A percentile compares a stretch with the other conserved stretches of the same genome.
phyloP scores from a whole-genome alignment of 192 early-diverging fungal species.

The Chytriomyces confervae region DNA sequence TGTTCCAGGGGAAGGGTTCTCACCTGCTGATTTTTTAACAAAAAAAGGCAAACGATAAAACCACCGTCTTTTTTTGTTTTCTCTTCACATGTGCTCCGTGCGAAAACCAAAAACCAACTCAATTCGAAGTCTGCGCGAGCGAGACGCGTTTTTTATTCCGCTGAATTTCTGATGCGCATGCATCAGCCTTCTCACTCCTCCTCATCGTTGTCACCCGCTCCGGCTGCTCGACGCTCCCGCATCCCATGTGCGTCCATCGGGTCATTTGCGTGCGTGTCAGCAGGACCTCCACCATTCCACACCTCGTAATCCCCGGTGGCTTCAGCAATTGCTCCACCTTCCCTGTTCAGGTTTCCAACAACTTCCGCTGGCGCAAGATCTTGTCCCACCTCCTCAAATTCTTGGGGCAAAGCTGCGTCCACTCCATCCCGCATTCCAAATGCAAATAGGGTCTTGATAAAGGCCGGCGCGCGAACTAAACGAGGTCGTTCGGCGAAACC shows the following conservation, averaged over 20 bases:
- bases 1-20: no score
- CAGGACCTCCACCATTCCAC: constrained; percentile 12
- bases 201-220: background rate
- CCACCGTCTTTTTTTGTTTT: no score
- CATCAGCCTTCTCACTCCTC: no score
- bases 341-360: background rate
- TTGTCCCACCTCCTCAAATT: background rate
- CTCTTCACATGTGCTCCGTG: no score
- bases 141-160: no score
- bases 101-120: no score
- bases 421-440: constrained; percentile 4
- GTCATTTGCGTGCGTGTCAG: background rate
- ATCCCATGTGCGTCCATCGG: background rate
- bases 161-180: no score
- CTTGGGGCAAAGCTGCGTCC: background rate
- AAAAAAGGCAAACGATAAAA: no score
- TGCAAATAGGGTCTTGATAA: constrained; percentile 25
- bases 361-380: background rate
- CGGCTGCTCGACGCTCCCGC: background rate
- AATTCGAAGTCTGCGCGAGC: no score
- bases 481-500: constrained; percentile 24
- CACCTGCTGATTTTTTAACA: no score
- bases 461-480: constrained; percentile 28
- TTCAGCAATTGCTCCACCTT: background rate
- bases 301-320: constrained; percentile 34